Evolutionary conservation across 208 protist genomes (phyloP).

Genomic region (Trypanosoma brucei): DNA sequence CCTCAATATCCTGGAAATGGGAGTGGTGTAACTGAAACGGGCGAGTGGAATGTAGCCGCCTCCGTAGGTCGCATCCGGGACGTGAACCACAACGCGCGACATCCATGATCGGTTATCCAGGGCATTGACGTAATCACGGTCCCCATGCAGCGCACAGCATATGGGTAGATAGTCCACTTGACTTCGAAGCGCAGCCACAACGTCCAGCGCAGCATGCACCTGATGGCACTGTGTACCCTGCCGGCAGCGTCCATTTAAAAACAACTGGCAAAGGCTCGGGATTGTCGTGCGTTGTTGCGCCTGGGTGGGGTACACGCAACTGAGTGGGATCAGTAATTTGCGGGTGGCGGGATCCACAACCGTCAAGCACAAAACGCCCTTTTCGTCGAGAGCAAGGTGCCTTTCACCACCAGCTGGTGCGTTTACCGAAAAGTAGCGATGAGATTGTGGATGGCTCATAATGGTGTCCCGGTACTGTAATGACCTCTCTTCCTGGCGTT

Average conservation of each 20-base stretch:
- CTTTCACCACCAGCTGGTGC: not conserved
- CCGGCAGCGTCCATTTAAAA: conserved; percentile 48
- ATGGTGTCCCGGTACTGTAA: no score
- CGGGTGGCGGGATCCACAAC: conserved; percentile 25
- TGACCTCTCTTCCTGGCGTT: no score
- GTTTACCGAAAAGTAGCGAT: not conserved
- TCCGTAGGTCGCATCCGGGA: conserved; percentile 5
- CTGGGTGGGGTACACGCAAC: conserved; percentile 9
- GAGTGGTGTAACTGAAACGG: conserved; percentile 61
- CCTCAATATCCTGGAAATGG: conserved; percentile 44
- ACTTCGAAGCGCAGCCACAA: conserved; percentile 41
- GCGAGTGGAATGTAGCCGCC: conserved; percentile 35
- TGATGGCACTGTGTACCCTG: conserved; percentile 68
- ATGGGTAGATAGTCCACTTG: conserved; percentile 51
- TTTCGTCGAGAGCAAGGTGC: not conserved
- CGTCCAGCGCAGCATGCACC: conserved; percentile 56
- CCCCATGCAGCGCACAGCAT: conserved; percentile 69
- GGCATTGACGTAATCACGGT: conserved; percentile 18
- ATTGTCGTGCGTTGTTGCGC: conserved; percentile 21
- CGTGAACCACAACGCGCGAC: conserved; percentile 4
- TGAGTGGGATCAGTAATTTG: conserved; percentile 20
- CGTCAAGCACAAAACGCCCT: conserved; percentile 15
- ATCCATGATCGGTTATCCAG: conserved; percentile 8
- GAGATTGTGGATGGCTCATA: not conserved
- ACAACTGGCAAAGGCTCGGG: conserved; percentile 76